Evolutionary conservation across 495 filamentous ascomycete species (phyloP).

Genomic region (Daldinia concentrica): DNA sequence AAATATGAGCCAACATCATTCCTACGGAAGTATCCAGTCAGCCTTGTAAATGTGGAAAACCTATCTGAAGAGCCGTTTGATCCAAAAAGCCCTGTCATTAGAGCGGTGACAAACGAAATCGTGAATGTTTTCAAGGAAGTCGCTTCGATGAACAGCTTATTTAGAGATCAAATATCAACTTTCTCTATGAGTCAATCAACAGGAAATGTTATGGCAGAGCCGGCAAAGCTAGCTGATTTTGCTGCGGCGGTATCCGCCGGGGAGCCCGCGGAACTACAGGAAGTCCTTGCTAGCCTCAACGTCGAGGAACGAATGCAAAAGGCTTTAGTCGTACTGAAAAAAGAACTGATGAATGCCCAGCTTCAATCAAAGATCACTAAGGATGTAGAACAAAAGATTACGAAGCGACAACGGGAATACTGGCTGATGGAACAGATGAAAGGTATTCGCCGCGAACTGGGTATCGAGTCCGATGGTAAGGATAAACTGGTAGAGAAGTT

Average conservation of each 20-base stretch:
- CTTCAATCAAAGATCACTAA: conserved; percentile 97
- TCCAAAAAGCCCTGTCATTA: conserved; percentile 83
- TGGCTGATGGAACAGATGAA: conserved; percentile 99
- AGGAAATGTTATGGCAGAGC: conserved; percentile 93
- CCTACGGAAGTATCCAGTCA: conserved; percentile 87
- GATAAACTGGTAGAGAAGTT: conserved; percentile 98
- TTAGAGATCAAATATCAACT: conserved; percentile 95
- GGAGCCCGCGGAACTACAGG: conserved; percentile 90
- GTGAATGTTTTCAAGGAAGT: conserved; percentile 99
- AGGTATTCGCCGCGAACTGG: conserved; percentile 94
- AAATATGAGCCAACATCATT: conserved; percentile 91
- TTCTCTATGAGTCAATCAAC: conserved; percentile 95
- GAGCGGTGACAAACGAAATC: conserved; percentile 94
- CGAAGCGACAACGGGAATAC: conserved; percentile 97
- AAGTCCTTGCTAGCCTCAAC: conserved; percentile 87
- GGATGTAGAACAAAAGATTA: conserved; percentile 97
- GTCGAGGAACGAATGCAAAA: conserved; percentile 91
- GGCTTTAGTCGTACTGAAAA: conserved; percentile 90
- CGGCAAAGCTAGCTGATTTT: conserved; percentile 94
- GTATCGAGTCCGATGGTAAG: conserved; percentile 96
- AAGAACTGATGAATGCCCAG: conserved; percentile 97
- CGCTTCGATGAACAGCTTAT: conserved; percentile 90
- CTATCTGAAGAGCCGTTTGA: conserved; percentile 87
- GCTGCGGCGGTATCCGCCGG: conserved; percentile 93
- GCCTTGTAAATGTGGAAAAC: conserved; percentile 94